These are phyloP conservation scores for Cladobotryum protrusum DNA, from an alignment of 2,329 filamentous ascomycete genomes.

Conservation along the genomic window DNA sequence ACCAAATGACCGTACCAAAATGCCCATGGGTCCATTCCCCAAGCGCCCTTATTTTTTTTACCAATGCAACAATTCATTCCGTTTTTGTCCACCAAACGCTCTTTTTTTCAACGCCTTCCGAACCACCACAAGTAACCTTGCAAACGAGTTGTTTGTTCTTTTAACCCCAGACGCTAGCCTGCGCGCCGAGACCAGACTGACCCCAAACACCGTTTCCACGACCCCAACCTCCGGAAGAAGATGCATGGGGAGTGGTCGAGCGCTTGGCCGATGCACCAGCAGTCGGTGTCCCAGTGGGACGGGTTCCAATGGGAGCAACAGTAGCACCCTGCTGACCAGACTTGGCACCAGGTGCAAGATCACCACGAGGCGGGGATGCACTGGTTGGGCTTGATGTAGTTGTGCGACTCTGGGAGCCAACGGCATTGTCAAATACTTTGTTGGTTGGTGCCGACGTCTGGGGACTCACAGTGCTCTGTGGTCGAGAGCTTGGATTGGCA, in stretches of 20 bases:
- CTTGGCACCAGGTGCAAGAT: slow-evolving; percentile 49
- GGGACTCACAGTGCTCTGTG: slow-evolving; percentile 82
- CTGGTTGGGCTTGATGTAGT: slow-evolving; percentile 77
- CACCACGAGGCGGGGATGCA: slow-evolving; percentile 65
- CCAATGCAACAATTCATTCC: slow-evolving; percentile 18
- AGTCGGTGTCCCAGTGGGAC: slow-evolving; percentile 59
- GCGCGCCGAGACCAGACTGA: slow-evolving; percentile 72
- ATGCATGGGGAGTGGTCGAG: slow-evolving; percentile 84
- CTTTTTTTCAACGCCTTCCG: neutral
- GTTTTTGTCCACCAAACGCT: neutral
- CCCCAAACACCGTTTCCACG: slow-evolving; percentile 81
- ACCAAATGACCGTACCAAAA: slow-evolving; percentile 17
- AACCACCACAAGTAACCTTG: neutral
- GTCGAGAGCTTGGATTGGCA: slow-evolving; percentile 53
- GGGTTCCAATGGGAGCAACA: slow-evolving; percentile 90
- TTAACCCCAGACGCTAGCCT: slow-evolving; percentile 92
- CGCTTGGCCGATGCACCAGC: slow-evolving; percentile 57
- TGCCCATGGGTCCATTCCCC: slow-evolving; percentile 19
- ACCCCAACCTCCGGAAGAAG: slow-evolving; percentile 71
- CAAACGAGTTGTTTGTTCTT: neutral
- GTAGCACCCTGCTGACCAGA: slow-evolving; percentile 51
- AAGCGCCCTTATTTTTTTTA: slow-evolving; percentile 18
- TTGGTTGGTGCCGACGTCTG: slow-evolving; percentile 52
- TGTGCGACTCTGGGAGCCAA: slow-evolving; percentile 60
- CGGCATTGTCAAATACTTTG: slow-evolving; percentile 55